A percentile compares a stretch with the other conserved stretches of the same genome.
These are phyloP conservation scores for Xylaria intraflava DNA, from an alignment of 495 filamentous ascomycete genomes.

Conservation along the genomic window DNA sequence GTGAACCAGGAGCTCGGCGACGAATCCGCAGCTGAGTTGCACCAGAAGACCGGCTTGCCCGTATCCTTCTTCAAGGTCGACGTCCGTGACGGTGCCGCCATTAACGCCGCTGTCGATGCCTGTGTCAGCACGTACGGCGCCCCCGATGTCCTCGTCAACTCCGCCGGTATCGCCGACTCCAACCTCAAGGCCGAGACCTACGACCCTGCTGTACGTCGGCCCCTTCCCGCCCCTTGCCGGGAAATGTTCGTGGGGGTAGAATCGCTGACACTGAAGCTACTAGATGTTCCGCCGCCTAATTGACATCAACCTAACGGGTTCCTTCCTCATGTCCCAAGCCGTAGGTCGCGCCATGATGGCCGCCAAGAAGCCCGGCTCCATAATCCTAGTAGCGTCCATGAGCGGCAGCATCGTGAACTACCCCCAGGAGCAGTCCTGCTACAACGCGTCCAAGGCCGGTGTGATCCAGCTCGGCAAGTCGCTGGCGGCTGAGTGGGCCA, in stretches of 20 bases:
- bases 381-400: constrained; percentile 72
- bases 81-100: constrained; percentile 59
- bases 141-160: constrained; percentile 71
- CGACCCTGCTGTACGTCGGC: constrained; percentile 38
- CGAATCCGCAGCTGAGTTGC: constrained; percentile 56
- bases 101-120: constrained; percentile 54
- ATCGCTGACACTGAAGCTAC: constrained; percentile 25
- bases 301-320: constrained; percentile 70
- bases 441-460: constrained; percentile 75
- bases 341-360: constrained; percentile 60
- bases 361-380: constrained; percentile 57
- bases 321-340: constrained; percentile 62
- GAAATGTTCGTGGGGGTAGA: background rate
- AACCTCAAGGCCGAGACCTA: constrained; percentile 50
- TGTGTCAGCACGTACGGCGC: constrained; percentile 55
- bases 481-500: constrained; percentile 74
- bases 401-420: constrained; percentile 73
- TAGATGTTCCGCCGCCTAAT: constrained; percentile 63
- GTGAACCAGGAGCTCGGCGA: constrained; percentile 68
- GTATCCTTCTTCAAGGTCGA: constrained; percentile 73
- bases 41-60: constrained; percentile 60
- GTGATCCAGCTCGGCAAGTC: constrained; percentile 72
- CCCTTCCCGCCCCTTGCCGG: no score
- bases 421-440: constrained; percentile 70
- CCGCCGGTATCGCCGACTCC: constrained; percentile 75